phyloP scores from a whole-genome alignment of 345 rosid genomes.

The Salix arbutifolia region DNA sequence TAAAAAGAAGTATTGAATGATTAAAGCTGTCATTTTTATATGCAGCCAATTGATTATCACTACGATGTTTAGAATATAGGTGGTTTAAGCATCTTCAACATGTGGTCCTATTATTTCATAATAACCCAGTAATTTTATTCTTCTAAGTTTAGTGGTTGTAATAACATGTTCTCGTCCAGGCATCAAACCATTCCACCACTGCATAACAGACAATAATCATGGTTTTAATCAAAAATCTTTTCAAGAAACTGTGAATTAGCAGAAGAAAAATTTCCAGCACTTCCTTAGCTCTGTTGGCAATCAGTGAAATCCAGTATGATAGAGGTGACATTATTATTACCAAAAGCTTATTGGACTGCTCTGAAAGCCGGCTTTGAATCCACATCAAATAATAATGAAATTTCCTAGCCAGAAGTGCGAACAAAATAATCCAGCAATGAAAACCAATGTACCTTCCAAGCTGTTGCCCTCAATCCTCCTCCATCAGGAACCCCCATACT shows the following conservation, averaged over 20 bases:
- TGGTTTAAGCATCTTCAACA: neutral
- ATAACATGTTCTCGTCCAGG: neutral
- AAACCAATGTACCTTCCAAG: slow-evolving; percentile 53
- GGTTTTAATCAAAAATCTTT: neutral
- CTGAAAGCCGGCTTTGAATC: neutral
- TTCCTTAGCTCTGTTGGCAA: neutral
- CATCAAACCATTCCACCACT: neutral
- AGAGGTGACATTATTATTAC: neutral
- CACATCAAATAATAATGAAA: neutral
- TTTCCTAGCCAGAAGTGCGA: neutral
- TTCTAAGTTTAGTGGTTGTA: neutral
- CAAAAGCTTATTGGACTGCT: neutral
- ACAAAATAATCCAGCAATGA: neutral
- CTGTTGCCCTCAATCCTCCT: slow-evolving; percentile 51
- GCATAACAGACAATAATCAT: neutral
- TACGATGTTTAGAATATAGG: neutral
- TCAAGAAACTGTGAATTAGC: neutral
- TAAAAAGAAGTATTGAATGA: neutral
- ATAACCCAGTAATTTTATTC: neutral
- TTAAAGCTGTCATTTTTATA: neutral
- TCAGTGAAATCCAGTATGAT: neutral
- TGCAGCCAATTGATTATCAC: neutral
- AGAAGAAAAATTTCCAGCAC: neutral
- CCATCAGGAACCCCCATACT: slow-evolving; percentile 54
- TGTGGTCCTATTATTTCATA: neutral